These are phyloP conservation scores for Microstegium vimineum DNA, from an alignment of 176 grass and related monocot genomes.

Conservation along the genomic window DNA sequence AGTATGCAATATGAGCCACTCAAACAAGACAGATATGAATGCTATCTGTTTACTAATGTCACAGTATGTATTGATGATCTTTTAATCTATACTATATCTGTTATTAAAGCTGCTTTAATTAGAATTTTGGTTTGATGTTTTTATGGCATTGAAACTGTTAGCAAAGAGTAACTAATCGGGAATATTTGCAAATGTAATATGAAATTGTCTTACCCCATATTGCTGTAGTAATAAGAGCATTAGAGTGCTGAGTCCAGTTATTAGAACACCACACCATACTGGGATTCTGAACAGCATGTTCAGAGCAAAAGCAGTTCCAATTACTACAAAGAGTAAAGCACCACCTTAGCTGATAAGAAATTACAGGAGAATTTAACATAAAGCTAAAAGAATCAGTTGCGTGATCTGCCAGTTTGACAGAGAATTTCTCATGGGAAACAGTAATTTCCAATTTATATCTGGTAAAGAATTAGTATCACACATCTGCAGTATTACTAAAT, in stretches of 20 bases:
- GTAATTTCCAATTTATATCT: not conserved
- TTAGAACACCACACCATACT: slow-evolving; percentile 90
- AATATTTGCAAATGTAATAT: slow-evolving; percentile 4
- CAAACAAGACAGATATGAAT: too few relatives aligned
- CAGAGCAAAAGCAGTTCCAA: slow-evolving; percentile 98
- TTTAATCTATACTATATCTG: not conserved
- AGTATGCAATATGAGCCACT: slow-evolving; percentile 14
- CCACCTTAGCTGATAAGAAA: slow-evolving; percentile 13
- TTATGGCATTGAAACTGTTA: not conserved
- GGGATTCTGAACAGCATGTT: slow-evolving; percentile 94
- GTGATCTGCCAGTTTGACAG: not conserved
- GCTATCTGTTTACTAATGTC: not conserved
- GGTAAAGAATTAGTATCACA: slow-evolving; percentile 1
- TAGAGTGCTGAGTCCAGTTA: slow-evolving; percentile 94
- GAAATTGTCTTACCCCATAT: slow-evolving; percentile 69
- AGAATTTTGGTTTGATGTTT: not conserved
- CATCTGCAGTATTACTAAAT: slow-evolving; percentile 13
- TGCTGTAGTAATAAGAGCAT: slow-evolving; percentile 86
- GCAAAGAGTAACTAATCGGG: not conserved
- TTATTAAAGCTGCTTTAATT: not conserved
- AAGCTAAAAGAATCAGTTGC: not conserved
- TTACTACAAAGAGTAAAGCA: slow-evolving; percentile 52
- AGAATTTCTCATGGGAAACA: slow-evolving; percentile 1
- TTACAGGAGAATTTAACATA: not conserved
- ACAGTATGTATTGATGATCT: not conserved